phyloP scores from a whole-genome alignment of 768 basidiomycete species.

The Suillus paluster region DNA sequence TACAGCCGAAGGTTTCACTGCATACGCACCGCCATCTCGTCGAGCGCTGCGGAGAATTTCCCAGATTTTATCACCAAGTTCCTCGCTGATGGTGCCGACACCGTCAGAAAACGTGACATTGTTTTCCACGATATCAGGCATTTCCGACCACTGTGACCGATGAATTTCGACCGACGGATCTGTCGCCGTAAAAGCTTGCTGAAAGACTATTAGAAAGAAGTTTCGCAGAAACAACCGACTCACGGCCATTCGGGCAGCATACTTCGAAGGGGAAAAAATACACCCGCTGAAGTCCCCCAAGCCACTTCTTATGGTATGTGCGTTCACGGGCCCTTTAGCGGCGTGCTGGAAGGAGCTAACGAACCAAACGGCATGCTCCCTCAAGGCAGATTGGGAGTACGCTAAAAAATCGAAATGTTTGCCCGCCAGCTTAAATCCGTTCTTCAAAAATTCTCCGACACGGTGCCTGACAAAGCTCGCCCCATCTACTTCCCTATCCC shows the following conservation, averaged over 20 bases:
- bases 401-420: constrained; percentile 79
- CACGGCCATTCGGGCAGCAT: constrained; percentile 74
- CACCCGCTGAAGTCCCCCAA: constrained; percentile 73
- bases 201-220: constrained; percentile 13
- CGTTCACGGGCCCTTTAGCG: constrained; percentile 49
- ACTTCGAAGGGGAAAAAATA: constrained; percentile 70
- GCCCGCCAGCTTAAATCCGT: constrained; percentile 73
- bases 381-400: constrained; percentile 78
- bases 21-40: constrained; percentile 34
- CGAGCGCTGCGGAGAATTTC: constrained; percentile 50
- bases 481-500: constrained; percentile 70
- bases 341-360: constrained; percentile 62
- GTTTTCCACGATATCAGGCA: constrained; percentile 57
- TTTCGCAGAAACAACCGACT: constrained; percentile 3
- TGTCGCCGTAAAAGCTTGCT: constrained; percentile 84
- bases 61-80: constrained; percentile 66
- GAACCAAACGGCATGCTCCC: constrained; percentile 86
- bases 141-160: constrained; percentile 62
- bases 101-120: constrained; percentile 72
- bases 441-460: constrained; percentile 60
- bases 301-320: constrained; percentile 59
- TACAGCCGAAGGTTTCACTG: constrained; percentile 63
- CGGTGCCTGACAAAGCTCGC: constrained; percentile 56
- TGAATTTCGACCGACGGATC: constrained; percentile 67
- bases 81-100: constrained; percentile 74